Conservation (phyloP, 116 monocot species). For the Dioscorea cayenensis region DNA sequence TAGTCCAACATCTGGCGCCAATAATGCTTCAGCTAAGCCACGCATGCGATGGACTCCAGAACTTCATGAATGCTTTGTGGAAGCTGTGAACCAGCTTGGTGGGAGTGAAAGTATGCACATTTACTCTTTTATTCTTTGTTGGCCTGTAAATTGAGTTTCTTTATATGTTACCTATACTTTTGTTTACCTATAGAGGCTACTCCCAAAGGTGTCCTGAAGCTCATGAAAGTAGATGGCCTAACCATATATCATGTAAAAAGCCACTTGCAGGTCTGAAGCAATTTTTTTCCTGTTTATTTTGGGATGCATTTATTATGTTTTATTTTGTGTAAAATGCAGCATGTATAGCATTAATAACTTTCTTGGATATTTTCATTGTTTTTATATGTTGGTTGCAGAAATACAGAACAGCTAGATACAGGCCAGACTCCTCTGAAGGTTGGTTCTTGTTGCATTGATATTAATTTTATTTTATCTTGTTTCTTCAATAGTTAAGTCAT, state of each 20-base stretch:
- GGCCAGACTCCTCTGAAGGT: constrained; percentile 74
- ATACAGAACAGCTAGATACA: constrained; percentile 64
- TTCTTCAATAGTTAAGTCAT: not conserved
- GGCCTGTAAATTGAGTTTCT: not conserved
- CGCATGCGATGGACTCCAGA: constrained; percentile 83
- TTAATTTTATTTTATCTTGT: not conserved
- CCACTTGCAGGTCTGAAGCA: constrained; percentile 76
- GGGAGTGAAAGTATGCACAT: constrained; percentile 65
- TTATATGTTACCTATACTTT: not conserved
- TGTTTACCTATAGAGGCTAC: constrained; percentile 66
- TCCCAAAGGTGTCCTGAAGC: constrained; percentile 94
- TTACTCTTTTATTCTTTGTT: constrained; percentile 3
- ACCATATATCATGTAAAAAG: constrained; percentile 99
- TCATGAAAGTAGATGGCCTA: constrained; percentile 85
- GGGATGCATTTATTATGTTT: not conserved
- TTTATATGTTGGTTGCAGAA: constrained; percentile 42
- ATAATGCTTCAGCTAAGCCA: constrained; percentile 33
- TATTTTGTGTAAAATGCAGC: not conserved
- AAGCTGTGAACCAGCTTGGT: constrained; percentile 73
- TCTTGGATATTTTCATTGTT: constrained; percentile 14
- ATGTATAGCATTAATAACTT: not conserved
- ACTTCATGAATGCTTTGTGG: constrained; percentile 67
- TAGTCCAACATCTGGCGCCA: constrained; percentile 36
- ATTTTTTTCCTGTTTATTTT: not conserved
- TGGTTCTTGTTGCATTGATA: constrained; percentile 4